Percentiles rank a stretch among this genome's conserved stretches.
Evolutionary conservation across 2,329 filamentous ascomycete genomes (phyloP).

Genomic region (Mariannaea elegans): DNA sequence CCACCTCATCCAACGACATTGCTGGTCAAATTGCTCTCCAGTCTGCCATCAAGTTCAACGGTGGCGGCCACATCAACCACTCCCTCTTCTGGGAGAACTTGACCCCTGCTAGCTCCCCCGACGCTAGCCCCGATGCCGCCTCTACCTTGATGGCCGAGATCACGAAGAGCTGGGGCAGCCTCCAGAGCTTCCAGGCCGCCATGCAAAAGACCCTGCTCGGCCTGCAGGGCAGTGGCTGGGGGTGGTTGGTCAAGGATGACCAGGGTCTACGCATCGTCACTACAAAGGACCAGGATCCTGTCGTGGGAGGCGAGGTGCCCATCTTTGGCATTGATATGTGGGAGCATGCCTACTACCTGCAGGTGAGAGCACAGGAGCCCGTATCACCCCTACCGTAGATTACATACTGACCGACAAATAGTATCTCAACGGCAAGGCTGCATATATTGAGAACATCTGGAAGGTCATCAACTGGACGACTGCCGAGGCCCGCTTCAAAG

Average conservation of each 20-base stretch:
- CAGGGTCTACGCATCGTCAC: conserved; percentile 74
- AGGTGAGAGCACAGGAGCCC: conserved; percentile 56
- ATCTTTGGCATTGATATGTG: conserved; percentile 88
- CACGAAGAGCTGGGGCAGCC: conserved; percentile 71
- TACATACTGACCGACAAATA: conserved; percentile 47
- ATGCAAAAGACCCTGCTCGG: conserved; percentile 73
- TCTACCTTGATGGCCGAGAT: conserved; percentile 71
- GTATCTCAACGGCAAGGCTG: conserved; percentile 80
- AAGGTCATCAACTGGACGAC: conserved; percentile 81
- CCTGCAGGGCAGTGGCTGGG: conserved; percentile 88
- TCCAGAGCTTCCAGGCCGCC: conserved; percentile 70
- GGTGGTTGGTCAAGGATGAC: conserved; percentile 79
- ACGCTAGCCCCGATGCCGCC: conserved; percentile 64
- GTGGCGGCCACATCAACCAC: conserved; percentile 93
- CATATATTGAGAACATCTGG: conserved; percentile 81
- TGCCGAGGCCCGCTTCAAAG: conserved; percentile 69
- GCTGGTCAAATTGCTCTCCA: conserved; percentile 73
- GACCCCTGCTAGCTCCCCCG: conserved; percentile 64
- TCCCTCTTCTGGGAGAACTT: conserved; percentile 92
- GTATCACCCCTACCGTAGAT: background rate
- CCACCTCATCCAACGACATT: conserved; percentile 66
- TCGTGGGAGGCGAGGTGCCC: conserved; percentile 70
- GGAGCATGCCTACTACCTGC: conserved; percentile 93
- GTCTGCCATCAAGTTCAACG: conserved; percentile 83
- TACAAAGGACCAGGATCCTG: conserved; percentile 87